These are phyloP conservation scores for Ehretia macrophylla DNA, from an alignment of 257 asterid species.

Conservation along the genomic window DNA sequence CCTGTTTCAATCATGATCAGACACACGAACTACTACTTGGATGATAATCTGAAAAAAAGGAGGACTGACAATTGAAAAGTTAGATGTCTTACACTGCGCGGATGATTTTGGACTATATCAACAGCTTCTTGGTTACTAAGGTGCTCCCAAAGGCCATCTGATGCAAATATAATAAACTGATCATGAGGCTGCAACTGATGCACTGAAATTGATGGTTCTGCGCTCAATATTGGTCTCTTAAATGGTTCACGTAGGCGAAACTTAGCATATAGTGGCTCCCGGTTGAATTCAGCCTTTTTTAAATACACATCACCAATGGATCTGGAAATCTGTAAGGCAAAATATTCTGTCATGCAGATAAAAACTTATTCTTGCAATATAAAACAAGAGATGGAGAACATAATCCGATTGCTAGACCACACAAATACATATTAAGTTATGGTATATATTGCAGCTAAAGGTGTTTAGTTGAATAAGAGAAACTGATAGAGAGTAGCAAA, in stretches of 20 bases:
- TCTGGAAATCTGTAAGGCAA: slow-evolving; percentile 55
- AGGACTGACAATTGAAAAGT: not conserved
- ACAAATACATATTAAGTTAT: not conserved
- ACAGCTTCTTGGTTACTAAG: slow-evolving; percentile 77
- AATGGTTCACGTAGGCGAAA: slow-evolving; percentile 67
- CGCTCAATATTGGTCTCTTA: slow-evolving; percentile 56
- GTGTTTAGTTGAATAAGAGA: no score
- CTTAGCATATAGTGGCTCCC: slow-evolving; percentile 74
- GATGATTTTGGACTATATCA: slow-evolving; percentile 62
- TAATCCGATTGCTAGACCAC: not conserved
- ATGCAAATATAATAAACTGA: slow-evolving; percentile 69
- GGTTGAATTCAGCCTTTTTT: slow-evolving; percentile 64
- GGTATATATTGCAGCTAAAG: no score
- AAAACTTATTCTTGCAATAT: not conserved
- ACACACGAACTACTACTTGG: no score
- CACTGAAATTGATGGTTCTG: slow-evolving; percentile 61
- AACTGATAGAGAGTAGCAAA: no score
- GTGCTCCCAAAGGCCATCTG: slow-evolving; percentile 92
- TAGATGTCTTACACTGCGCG: slow-evolving; percentile 46
- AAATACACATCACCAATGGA: slow-evolving; percentile 78
- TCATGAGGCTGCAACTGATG: slow-evolving; percentile 63
- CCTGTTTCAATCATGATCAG: no score
- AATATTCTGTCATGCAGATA: slow-evolving; percentile 1
- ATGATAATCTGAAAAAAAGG: not conserved
- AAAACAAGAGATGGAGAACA: not conserved